Conservation (phyloP, 108 stramenopile species). For the Cyclotella kingstonii region DNA sequence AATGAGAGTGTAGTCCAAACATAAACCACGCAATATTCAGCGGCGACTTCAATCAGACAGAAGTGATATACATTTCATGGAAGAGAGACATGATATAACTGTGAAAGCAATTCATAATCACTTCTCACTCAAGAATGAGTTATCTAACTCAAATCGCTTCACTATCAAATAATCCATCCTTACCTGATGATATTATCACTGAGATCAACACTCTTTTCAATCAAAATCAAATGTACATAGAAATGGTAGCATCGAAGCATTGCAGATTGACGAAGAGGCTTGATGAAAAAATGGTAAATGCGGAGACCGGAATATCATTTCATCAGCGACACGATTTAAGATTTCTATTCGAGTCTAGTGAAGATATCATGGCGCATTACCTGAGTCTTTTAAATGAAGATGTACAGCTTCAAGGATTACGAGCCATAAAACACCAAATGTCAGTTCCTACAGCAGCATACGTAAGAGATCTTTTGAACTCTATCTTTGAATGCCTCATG, state of each 20-base stretch:
- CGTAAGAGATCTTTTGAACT: background rate
- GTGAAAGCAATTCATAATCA: too few species aligned
- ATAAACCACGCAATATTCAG: too few species aligned
- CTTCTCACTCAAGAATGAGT: too few species aligned
- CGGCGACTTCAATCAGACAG: too few species aligned
- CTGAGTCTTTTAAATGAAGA: background rate
- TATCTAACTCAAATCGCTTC: too few species aligned
- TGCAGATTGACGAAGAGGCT: background rate
- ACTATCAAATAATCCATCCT: too few species aligned
- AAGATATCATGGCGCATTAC: background rate
- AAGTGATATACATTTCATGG: too few species aligned
- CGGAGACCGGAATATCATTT: background rate
- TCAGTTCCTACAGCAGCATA: background rate
- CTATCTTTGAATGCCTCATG: background rate
- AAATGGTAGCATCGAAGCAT: conserved; percentile 2
- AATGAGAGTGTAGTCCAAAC: too few species aligned
- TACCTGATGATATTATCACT: background rate
- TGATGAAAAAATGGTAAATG: background rate
- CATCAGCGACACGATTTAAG: background rate
- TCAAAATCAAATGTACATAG: conserved; percentile 2
- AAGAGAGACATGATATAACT: too few species aligned
- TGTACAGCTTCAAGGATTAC: background rate
- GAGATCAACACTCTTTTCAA: conserved; percentile 1
- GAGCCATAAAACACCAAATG: background rate
- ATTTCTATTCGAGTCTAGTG: background rate